These are phyloP conservation scores for Yamadazyma endophytica DNA, from an alignment of 805 yeast genomes.

Conservation along the genomic window DNA sequence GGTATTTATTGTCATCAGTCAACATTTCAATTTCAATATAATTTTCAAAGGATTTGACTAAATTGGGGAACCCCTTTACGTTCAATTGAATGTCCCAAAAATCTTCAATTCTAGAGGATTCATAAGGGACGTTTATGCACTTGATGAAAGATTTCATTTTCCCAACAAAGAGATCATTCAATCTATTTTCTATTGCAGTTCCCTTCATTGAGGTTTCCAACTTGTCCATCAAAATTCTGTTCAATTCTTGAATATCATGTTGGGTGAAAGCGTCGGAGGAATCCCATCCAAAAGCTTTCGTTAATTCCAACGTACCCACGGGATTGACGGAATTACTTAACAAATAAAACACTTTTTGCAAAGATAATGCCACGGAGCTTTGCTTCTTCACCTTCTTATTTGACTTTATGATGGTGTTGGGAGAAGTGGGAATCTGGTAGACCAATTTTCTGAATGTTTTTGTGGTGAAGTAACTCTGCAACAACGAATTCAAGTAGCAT, in stretches of 20 bases:
- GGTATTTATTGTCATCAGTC: constrained; percentile 93
- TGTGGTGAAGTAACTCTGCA: constrained; percentile 89
- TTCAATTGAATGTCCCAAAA: constrained; percentile 98
- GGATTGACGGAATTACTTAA: constrained; percentile 71
- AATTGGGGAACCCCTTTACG: constrained; percentile 74
- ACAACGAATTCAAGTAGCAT: constrained; percentile 86
- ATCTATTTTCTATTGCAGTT: constrained; percentile 52
- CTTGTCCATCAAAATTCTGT: constrained; percentile 92
- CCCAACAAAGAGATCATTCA: constrained; percentile 87
- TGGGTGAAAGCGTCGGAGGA: constrained; percentile 92
- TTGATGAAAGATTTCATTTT: constrained; percentile 93
- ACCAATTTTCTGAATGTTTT: constrained; percentile 78
- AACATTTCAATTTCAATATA: constrained; percentile 85
- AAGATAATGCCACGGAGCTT: constrained; percentile 70
- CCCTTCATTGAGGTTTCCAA: constrained; percentile 90
- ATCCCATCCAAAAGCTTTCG: constrained; percentile 97
- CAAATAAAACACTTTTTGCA: constrained; percentile 83
- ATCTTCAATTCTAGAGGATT: constrained; percentile 86
- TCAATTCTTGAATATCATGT: constrained; percentile 96
- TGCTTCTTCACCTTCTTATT: constrained; percentile 17
- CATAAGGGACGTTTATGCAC: constrained; percentile 90
- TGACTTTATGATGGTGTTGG: constrained; percentile 17
- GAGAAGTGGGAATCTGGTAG: constrained; percentile 79
- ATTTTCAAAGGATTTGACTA: constrained; percentile 74
- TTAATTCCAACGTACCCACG: constrained; percentile 79